phyloP scores from a whole-genome alignment of 2,329 filamentous ascomycete species.

The Helicocarpus griseus region DNA sequence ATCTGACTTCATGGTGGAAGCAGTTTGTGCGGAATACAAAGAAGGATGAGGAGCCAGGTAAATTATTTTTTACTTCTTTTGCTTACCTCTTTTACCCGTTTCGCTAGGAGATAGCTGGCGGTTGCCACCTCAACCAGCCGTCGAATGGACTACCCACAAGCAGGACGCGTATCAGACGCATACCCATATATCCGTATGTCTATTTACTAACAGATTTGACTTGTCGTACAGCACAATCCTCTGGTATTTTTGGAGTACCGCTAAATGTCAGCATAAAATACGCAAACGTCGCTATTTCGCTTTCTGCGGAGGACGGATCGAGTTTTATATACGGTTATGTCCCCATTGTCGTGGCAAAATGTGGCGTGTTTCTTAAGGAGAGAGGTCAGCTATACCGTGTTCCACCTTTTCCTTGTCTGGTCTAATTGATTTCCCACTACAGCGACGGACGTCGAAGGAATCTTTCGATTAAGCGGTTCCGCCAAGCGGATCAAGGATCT shows the following conservation, averaged over 20 bases:
- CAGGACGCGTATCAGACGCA: background rate
- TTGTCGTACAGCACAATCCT: constrained; percentile 28
- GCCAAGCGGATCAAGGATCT: constrained; percentile 98
- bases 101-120: background rate
- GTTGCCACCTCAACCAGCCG: background rate
- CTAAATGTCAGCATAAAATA: constrained; percentile 92
- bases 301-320: constrained; percentile 83
- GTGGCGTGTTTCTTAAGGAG: constrained; percentile 93
- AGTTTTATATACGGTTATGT: constrained; percentile 99
- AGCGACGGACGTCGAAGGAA: constrained; percentile 93
- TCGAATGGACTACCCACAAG: background rate
- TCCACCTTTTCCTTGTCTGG: constrained; percentile 2
- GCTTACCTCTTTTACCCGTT: background rate
- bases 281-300: constrained; percentile 93
- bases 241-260: constrained; percentile 89
- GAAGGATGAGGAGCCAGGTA: constrained; percentile 56
- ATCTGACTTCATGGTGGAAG: constrained; percentile 96
- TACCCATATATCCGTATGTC: background rate
- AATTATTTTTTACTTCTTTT: constrained; percentile 11
- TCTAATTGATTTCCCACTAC: constrained; percentile 22
- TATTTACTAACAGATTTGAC: constrained; percentile 1
- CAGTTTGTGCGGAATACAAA: constrained; percentile 69
- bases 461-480: constrained; percentile 90
- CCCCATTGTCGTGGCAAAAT: constrained; percentile 96
- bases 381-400: constrained; percentile 55